These are phyloP conservation scores for Gossypium raimondii DNA, from an alignment of 345 rosid species.

Conservation along the genomic window DNA sequence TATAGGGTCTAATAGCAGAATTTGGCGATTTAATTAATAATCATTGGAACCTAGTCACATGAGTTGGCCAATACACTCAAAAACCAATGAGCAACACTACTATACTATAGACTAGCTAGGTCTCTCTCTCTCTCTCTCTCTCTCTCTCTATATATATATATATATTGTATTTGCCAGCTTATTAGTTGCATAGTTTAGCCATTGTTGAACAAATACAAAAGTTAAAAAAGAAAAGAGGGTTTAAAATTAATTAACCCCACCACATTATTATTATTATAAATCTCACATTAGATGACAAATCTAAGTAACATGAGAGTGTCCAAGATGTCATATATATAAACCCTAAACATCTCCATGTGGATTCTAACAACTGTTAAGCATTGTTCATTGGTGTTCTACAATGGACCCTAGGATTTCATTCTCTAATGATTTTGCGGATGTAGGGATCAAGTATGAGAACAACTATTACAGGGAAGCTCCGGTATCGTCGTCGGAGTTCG, in stretches of 20 bases:
- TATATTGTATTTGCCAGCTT: slow-evolving; percentile 4
- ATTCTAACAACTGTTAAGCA: slow-evolving; percentile 16
- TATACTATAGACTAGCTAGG: too few relatives aligned
- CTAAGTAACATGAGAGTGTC: slow-evolving; percentile 67
- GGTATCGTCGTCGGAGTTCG: slow-evolving; percentile 33
- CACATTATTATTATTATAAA: slow-evolving; percentile 2
- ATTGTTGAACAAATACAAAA: neutral
- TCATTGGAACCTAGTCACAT: neutral
- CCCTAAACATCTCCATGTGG: slow-evolving; percentile 32
- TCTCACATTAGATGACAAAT: slow-evolving; percentile 38
- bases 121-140: too few relatives aligned
- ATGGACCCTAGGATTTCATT: slow-evolving; percentile 89
- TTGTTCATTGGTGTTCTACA: neutral
- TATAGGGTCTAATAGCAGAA: too few relatives aligned
- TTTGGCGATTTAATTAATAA: neutral
- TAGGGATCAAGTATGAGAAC: slow-evolving; percentile 29
- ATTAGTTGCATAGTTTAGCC: neutral
- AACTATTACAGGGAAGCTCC: slow-evolving; percentile 81
- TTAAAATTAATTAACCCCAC: too few relatives aligned
- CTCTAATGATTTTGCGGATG: slow-evolving; percentile 68
- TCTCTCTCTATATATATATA: too few relatives aligned
- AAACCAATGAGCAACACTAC: neutral
- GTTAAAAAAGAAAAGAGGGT: neutral
- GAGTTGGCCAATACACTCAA: neutral
- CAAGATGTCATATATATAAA: slow-evolving; percentile 22